Evolutionary conservation across 2,329 filamentous ascomycete species (phyloP).

Genomic region (Tolypocladium album): DNA sequence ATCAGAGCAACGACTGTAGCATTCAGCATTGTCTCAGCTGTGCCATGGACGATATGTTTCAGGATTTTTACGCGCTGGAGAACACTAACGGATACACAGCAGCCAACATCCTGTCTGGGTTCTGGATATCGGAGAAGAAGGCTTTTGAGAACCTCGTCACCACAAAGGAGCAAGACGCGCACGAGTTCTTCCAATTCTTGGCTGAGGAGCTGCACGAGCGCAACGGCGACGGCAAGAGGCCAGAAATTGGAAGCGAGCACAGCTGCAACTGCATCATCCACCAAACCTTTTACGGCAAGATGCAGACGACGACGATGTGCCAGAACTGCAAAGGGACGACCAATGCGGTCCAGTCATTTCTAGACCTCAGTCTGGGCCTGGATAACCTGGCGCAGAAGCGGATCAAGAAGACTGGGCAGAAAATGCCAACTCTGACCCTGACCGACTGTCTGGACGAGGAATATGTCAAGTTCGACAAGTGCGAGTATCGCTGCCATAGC

Average conservation of each 20-base stretch:
- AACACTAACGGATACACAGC: slow-evolving; percentile 85
- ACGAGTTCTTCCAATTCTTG: slow-evolving; percentile 94
- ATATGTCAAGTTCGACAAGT: slow-evolving; percentile 79
- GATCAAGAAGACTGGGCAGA: slow-evolving; percentile 41
- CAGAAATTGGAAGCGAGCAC: slow-evolving; percentile 47
- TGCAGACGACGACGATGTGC: slow-evolving; percentile 84
- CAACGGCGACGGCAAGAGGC: slow-evolving; percentile 59
- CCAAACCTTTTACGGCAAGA: slow-evolving; percentile 86
- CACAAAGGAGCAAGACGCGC: slow-evolving; percentile 91
- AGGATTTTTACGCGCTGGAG: slow-evolving; percentile 60
- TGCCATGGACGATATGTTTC: slow-evolving; percentile 64
- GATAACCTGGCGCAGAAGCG: slow-evolving; percentile 61
- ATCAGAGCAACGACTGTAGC: slow-evolving; percentile 66
- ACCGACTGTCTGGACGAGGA: slow-evolving; percentile 72
- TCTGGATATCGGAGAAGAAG: slow-evolving; percentile 76
- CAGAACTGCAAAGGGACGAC: slow-evolving; percentile 77
- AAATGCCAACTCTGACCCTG: slow-evolving; percentile 36
- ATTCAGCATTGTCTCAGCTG: slow-evolving; percentile 54
- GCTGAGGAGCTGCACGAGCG: slow-evolving; percentile 83
- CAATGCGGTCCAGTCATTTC: slow-evolving; percentile 75
- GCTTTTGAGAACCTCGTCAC: slow-evolving; percentile 69
- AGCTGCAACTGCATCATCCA: slow-evolving; percentile 86
- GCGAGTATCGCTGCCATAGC: slow-evolving; percentile 76
- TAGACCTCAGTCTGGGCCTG: slow-evolving; percentile 84
- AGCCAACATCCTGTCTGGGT: slow-evolving; percentile 77